Percentiles rank a stretch among this genome's conserved stretches.
Conservation (phyloP, 2,329 filamentous ascomycete genomes). For the Trichoderma gracile region DNA sequence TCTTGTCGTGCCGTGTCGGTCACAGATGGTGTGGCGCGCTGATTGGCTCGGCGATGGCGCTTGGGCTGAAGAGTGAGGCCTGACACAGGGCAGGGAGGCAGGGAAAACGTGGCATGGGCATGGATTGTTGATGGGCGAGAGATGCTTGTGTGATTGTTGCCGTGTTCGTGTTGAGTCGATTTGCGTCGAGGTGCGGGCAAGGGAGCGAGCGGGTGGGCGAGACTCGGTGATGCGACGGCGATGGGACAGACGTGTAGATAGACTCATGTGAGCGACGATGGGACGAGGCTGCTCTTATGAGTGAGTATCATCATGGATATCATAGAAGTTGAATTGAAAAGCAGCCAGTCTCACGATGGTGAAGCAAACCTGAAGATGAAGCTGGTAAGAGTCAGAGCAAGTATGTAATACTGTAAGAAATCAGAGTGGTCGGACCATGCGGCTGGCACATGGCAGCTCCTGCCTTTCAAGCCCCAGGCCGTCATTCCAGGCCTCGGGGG, state of each 20-base stretch:
- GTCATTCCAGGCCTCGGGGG: neutral
- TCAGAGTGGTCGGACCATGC: constrained; percentile 21
- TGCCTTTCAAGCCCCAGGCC: neutral
- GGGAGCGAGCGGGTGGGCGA: no score
- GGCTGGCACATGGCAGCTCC: constrained; percentile 23
- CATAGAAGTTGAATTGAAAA: no score
- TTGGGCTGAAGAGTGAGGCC: constrained; percentile 29
- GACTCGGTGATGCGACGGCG: neutral
- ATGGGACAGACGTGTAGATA: neutral
- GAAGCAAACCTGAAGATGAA: neutral
- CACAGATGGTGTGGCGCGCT: neutral
- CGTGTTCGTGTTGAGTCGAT: neutral
- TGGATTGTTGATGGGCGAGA: neutral
- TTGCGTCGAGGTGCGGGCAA: no score
- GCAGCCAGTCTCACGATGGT: no score
- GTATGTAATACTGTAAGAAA: no score
- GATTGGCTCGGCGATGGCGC: constrained; percentile 16
- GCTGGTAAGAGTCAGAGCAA: neutral
- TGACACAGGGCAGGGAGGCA: constrained; percentile 3
- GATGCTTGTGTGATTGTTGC: neutral
- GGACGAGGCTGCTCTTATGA: no score
- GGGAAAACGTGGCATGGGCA: constrained; percentile 17
- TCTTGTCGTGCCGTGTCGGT: constrained; percentile 1
- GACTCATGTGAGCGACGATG: neutral
- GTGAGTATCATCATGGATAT: no score